phyloP scores from a whole-genome alignment of 2,329 filamentous ascomycete species.

The Trichoderma arundinaceum region DNA sequence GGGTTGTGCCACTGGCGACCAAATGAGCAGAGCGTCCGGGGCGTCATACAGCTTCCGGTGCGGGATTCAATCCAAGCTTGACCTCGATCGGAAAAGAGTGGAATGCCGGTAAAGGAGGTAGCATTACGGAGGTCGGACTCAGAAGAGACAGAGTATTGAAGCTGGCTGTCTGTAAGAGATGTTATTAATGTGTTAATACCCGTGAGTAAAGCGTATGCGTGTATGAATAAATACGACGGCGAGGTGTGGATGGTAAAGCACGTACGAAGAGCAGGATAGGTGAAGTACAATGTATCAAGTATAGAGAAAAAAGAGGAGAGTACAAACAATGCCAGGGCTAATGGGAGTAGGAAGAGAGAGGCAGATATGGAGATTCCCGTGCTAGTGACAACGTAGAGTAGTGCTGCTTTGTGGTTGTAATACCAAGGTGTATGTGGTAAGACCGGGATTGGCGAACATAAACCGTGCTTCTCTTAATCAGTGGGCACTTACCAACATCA shows the following conservation, averaged over 20 bases:
- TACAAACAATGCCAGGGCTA: too few species aligned
- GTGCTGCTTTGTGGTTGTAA: too few species aligned
- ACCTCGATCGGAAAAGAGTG: conserved; percentile 3
- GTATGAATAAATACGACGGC: not conserved
- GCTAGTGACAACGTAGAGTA: too few species aligned
- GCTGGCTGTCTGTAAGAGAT: not conserved
- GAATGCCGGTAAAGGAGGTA: not conserved
- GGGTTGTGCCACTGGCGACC: conserved; percentile 14
- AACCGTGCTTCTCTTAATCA: too few species aligned
- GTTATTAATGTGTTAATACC: not conserved
- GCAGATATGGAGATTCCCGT: too few species aligned
- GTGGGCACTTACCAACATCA: not conserved
- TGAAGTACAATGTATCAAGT: too few species aligned
- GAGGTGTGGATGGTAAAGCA: too few species aligned
- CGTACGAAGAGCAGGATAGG: too few species aligned
- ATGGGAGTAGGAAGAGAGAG: too few species aligned
- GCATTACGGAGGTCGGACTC: not conserved
- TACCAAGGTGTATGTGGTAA: not conserved
- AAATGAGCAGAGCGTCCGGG: not conserved
- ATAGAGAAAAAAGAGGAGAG: too few species aligned
- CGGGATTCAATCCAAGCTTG: conserved; percentile 9
- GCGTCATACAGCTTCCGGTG: not conserved
- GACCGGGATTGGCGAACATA: not conserved
- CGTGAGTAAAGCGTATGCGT: not conserved
- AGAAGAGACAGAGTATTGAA: not conserved